phyloP scores from a whole-genome alignment of 257 asterid genomes.

The Solanum medicagineum region DNA sequence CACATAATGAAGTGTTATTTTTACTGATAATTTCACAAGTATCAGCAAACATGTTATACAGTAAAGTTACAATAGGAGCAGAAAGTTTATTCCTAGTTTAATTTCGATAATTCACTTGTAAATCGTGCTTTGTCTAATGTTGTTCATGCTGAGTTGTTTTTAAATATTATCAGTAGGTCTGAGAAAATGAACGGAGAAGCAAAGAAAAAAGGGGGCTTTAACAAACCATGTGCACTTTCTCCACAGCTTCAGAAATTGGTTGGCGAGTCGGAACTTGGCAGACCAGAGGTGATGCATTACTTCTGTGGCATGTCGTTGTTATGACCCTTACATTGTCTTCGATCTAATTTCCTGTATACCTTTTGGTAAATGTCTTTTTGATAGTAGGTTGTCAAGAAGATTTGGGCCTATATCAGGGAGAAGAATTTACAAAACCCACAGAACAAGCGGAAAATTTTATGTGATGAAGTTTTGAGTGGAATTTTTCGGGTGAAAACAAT shows the following conservation, averaged over 20 bases:
- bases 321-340: background rate
- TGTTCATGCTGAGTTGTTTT: background rate
- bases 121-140: background rate
- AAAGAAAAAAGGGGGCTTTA: conserved; percentile 26
- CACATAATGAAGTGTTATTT: background rate
- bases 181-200: conserved; percentile 2
- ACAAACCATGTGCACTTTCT: conserved; percentile 31
- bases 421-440: conserved; percentile 34
- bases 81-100: background rate
- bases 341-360: background rate
- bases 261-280: conserved; percentile 30
- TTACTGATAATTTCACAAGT: background rate
- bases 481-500: conserved; percentile 21
- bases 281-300: conserved; percentile 25
- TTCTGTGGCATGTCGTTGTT: background rate
- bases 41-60: background rate
- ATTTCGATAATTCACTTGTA: background rate
- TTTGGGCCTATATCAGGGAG: conserved; percentile 35
- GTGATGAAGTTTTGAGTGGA: conserved; percentile 21
- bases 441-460: conserved; percentile 24
- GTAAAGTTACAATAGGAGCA: background rate
- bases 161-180: conserved; percentile 8
- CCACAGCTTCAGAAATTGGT: conserved; percentile 34
- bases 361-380: background rate
- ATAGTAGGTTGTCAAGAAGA: conserved; percentile 32